These are phyloP conservation scores for Hyphodiscus sp. DNA, from an alignment of 2,329 filamentous ascomycete species.

Conservation along the genomic window DNA sequence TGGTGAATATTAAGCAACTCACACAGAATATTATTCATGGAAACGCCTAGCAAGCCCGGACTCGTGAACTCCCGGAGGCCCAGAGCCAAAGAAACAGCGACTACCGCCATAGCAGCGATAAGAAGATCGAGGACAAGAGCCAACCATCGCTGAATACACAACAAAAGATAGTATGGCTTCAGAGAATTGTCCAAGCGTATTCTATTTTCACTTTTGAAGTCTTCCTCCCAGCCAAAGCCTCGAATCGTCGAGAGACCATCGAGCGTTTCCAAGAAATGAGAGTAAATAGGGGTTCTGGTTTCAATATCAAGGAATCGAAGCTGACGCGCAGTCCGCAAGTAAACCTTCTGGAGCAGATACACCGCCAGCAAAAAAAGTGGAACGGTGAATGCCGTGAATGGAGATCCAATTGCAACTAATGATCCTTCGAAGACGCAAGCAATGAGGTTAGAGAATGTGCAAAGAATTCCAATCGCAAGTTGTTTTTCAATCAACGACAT, in stretches of 20 bases:
- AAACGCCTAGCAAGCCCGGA: constrained; percentile 6
- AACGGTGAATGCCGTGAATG: background rate
- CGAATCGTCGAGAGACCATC: no score
- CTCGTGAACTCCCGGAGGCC: background rate
- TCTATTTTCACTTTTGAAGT: constrained; percentile 30
- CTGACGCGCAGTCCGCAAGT: constrained; percentile 40
- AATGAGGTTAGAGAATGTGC: background rate
- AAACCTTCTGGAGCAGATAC: constrained; percentile 33
- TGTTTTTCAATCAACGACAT: constrained; percentile 12
- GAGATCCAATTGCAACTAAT: background rate
- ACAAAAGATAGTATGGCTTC: constrained; percentile 48
- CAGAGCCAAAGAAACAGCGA: constrained; percentile 15
- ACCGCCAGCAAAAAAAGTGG: constrained; percentile 21
- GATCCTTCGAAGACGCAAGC: background rate
- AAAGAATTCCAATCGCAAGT: constrained; percentile 11
- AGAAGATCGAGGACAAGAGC: constrained; percentile 32
- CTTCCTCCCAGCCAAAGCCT: constrained; percentile 35
- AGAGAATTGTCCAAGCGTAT: constrained; percentile 43
- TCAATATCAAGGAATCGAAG: constrained; percentile 42
- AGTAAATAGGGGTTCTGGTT: constrained; percentile 34
- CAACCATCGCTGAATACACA: constrained; percentile 51
- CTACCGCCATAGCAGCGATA: constrained; percentile 37
- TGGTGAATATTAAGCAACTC: background rate
- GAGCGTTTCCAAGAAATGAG: constrained; percentile 37
- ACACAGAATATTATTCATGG: constrained; percentile 7